These are phyloP conservation scores for Hymenoscyphus salicellus DNA, from an alignment of 2,329 filamentous ascomycete genomes.

Conservation along the genomic window DNA sequence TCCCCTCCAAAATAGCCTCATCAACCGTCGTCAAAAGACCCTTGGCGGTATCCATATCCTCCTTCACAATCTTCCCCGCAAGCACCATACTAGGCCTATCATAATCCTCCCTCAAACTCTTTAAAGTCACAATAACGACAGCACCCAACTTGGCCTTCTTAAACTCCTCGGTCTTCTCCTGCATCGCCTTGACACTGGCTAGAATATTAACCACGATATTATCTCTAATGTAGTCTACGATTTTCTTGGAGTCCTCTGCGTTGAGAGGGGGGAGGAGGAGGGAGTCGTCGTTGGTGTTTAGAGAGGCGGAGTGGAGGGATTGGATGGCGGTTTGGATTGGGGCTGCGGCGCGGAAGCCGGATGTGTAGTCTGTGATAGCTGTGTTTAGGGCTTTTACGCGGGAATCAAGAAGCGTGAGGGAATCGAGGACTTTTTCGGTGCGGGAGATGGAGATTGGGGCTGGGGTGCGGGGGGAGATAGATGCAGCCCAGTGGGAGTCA, in stretches of 20 bases:
- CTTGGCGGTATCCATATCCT: not conserved
- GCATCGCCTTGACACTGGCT: not conserved
- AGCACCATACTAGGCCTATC: not conserved
- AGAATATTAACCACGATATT: not conserved
- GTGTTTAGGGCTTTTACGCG: not conserved
- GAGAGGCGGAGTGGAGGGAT: not conserved
- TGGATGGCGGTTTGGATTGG: not conserved
- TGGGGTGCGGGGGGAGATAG: not conserved
- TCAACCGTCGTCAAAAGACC: not conserved
- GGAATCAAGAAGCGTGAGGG: not conserved
- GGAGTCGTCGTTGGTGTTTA: not conserved
- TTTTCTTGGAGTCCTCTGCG: not conserved
- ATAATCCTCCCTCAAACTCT: not conserved
- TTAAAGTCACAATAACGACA: not conserved
- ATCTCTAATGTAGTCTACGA: not conserved
- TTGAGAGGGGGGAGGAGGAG: not conserved
- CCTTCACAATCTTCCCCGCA: not conserved
- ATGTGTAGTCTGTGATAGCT: not conserved
- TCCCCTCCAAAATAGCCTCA: not conserved
- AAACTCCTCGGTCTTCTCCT: not conserved
- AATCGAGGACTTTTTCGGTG: not conserved
- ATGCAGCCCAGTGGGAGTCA: not conserved
- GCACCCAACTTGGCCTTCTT: not conserved
- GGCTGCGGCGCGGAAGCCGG: not conserved
- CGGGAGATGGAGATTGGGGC: not conserved